Evolutionary conservation across 441 rosid species (phyloP).

Genomic region (Euphorbia celastroides): DNA sequence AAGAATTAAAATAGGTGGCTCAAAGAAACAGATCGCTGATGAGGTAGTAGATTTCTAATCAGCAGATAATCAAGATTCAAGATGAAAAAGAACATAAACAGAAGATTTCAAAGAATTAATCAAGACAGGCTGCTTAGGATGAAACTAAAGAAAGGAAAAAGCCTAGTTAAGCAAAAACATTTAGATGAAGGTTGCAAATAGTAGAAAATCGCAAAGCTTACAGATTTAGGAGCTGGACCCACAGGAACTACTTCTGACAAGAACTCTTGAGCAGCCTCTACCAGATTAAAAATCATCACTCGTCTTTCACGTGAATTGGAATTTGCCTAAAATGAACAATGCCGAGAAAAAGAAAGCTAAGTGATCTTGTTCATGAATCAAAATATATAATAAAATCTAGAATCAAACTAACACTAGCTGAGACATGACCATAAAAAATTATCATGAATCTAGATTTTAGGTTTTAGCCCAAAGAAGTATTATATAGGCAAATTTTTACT

Average conservation of each 20-base stretch:
- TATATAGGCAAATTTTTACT: not conserved
- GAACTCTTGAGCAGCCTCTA: slow-evolving; percentile 99
- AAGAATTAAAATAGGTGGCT: too few relatives aligned
- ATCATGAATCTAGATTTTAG: slow-evolving; percentile 1
- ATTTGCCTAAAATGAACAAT: slow-evolving; percentile 49
- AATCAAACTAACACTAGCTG: not conserved
- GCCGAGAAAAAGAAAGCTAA: not conserved
- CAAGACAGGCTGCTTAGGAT: not conserved
- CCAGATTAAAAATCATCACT: slow-evolving; percentile 94
- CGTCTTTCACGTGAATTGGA: slow-evolving; percentile 88
- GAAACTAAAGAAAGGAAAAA: slow-evolving; percentile 2
- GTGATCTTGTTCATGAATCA: not conserved
- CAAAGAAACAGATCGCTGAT: not conserved
- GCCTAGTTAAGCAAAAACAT: slow-evolving; percentile 4
- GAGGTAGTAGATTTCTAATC: not conserved
- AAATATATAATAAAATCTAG: not conserved
- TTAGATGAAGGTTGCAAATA: slow-evolving; percentile 11
- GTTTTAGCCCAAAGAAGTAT: not conserved
- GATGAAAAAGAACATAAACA: not conserved
- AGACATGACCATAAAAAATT: not conserved
- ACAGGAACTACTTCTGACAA: slow-evolving; percentile 74
- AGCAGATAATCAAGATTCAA: slow-evolving; percentile 7
- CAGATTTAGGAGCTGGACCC: slow-evolving; percentile 43
- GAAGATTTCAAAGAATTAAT: not conserved
- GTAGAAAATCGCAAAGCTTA: slow-evolving; percentile 31